Evolutionary conservation across 257 asterid species (phyloP).

Genomic region (Gardenia jasminoides): DNA sequence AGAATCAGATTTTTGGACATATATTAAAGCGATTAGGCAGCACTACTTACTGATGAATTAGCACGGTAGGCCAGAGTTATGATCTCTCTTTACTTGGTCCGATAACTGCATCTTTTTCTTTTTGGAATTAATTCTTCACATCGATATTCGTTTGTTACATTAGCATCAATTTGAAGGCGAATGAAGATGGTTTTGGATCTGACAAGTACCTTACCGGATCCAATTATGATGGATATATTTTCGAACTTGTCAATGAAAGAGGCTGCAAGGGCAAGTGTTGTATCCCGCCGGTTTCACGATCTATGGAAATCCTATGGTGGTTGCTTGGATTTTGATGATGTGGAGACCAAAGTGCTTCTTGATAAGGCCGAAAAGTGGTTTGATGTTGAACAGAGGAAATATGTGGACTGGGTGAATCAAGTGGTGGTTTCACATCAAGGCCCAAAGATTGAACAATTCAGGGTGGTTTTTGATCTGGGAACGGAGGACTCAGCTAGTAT

Average conservation of each 20-base stretch:
- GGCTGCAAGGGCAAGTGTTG: background rate
- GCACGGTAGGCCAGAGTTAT: too few species aligned
- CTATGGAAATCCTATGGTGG: background rate
- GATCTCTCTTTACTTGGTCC: too few species aligned
- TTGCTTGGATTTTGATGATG: background rate
- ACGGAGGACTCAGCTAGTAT: too few species aligned
- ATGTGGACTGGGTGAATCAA: background rate
- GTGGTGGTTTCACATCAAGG: background rate
- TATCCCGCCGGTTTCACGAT: background rate
- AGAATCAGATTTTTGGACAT: too few species aligned
- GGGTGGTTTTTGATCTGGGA: background rate
- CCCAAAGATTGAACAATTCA: background rate
- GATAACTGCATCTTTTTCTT: too few species aligned
- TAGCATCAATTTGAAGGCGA: too few species aligned
- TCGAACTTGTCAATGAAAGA: background rate
- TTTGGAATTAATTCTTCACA: too few species aligned
- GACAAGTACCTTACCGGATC: background rate
- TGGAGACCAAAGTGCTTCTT: background rate
- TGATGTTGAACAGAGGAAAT: background rate
- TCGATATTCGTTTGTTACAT: too few species aligned
- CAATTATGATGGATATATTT: background rate
- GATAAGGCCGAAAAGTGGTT: too few species aligned
- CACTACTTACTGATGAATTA: too few species aligned
- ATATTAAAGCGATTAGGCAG: too few species aligned
- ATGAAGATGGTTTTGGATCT: background rate